phyloP scores from a whole-genome alignment of 345 rosid species.

The Pugionium dolabratum region DNA sequence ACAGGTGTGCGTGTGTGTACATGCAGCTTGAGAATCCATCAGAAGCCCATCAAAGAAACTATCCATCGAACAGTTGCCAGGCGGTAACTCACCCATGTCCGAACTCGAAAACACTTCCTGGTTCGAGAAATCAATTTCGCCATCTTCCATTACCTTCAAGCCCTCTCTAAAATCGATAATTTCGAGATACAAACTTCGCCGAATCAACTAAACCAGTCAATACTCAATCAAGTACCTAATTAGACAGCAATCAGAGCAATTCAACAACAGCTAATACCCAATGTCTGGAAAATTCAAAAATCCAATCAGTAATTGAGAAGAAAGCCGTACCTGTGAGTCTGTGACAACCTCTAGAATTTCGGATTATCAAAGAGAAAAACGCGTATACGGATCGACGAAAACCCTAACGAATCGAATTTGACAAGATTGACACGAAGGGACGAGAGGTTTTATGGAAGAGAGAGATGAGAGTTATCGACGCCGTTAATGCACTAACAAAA shows the following conservation, averaged over 20 bases:
- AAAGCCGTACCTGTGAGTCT: constrained; percentile 4
- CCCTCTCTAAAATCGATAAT: neutral
- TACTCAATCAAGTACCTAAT: constrained; percentile 11
- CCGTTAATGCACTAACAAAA: no score
- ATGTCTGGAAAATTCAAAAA: neutral
- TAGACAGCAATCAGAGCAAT: constrained; percentile 17
- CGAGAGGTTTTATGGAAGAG: constrained; percentile 12
- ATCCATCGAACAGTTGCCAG: constrained; percentile 72
- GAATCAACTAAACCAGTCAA: neutral
- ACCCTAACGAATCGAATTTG: constrained; percentile 1
- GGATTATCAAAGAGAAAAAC: neutral
- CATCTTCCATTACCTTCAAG: constrained; percentile 65
- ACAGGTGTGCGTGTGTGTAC: constrained; percentile 94
- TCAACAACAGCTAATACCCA: neutral
- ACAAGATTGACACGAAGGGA: neutral
- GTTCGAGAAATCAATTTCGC: constrained; percentile 87
- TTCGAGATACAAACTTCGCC: neutral
- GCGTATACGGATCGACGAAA: neutral
- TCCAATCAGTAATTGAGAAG: neutral
- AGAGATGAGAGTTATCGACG: neutral
- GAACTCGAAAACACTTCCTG: constrained; percentile 65
- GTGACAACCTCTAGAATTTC: neutral
- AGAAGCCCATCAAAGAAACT: constrained; percentile 65
- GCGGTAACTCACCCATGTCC: constrained; percentile 62
- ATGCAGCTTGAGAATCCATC: constrained; percentile 73